Evolutionary conservation across 768 basidiomycete species (phyloP).

Genomic region (Phanerochaete sordida): DNA sequence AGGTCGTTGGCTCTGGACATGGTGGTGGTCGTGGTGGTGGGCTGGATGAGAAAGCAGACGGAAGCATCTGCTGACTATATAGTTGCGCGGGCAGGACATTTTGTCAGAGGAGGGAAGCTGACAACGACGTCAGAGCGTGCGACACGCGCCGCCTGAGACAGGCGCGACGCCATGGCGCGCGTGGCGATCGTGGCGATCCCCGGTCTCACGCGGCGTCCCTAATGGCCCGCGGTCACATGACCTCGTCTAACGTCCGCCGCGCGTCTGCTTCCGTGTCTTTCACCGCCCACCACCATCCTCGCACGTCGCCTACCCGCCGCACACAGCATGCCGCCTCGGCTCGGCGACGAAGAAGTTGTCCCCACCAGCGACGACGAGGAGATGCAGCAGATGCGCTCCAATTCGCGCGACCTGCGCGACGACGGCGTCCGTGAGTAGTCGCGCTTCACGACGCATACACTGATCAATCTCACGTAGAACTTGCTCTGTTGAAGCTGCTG

Average conservation of each 20-base stretch:
- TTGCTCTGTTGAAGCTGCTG: neutral
- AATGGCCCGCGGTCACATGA: slow-evolving; percentile 2
- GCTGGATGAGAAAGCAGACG: no score
- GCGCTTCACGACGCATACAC: neutral
- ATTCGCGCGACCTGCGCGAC: neutral
- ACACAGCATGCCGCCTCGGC: neutral
- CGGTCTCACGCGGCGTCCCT: neutral
- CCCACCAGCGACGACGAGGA: slow-evolving; percentile 13
- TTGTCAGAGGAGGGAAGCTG: no score
- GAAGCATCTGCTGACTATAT: no score
- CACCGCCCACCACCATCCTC: neutral
- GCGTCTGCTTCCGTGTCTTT: slow-evolving; percentile 1
- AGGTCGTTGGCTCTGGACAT: slow-evolving; percentile 18
- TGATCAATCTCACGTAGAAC: no score
- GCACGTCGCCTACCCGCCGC: neutral
- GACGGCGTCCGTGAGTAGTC: neutral
- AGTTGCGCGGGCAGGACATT: no score
- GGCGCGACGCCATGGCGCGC: no score
- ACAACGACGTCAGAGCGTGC: no score
- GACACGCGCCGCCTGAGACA: no score
- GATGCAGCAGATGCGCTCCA: slow-evolving; percentile 1
- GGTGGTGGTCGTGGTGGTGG: neutral
- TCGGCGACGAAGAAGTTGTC: neutral
- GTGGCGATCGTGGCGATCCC: neutral
- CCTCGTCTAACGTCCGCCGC: neutral